Conservation (phyloP, 257 asterid species). For the Cinchona pubescens region DNA sequence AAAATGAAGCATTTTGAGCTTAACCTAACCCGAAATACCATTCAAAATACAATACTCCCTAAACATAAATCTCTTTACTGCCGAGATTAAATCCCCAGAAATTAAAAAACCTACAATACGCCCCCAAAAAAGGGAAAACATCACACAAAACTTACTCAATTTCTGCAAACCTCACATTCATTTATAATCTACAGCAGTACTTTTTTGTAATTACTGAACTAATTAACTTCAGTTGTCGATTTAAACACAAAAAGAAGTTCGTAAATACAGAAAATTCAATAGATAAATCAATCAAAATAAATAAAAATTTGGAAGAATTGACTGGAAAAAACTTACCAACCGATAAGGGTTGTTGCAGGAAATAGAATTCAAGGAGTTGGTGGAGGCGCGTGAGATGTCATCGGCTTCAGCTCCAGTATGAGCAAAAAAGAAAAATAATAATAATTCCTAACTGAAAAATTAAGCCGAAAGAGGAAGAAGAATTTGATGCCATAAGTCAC, state of each 20-base stretch:
- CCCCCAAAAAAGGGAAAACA: background rate
- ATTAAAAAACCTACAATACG: background rate
- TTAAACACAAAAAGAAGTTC: too few species aligned
- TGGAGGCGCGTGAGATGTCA: constrained; percentile 13
- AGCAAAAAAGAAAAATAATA: constrained; percentile 5
- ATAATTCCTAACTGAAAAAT: constrained; percentile 15
- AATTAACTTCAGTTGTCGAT: background rate
- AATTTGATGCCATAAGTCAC: constrained; percentile 20
- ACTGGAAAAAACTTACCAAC: constrained; percentile 14
- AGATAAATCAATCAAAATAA: background rate
- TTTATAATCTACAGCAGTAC: background rate
- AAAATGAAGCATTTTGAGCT: background rate
- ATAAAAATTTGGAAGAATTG: background rate
- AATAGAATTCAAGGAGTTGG: constrained; percentile 21
- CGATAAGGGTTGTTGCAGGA: constrained; percentile 27
- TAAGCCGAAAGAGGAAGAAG: constrained; percentile 1
- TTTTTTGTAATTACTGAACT: background rate
- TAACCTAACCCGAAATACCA: background rate
- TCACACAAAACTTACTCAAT: background rate
- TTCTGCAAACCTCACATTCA: background rate
- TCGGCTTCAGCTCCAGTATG: constrained; percentile 15
- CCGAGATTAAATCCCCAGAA: background rate
- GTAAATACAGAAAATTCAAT: background rate
- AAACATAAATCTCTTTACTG: background rate
- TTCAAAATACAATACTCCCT: background rate